Conservation (phyloP, 2,329 filamentous ascomycete genomes). For the Penicillium sp. region DNA sequence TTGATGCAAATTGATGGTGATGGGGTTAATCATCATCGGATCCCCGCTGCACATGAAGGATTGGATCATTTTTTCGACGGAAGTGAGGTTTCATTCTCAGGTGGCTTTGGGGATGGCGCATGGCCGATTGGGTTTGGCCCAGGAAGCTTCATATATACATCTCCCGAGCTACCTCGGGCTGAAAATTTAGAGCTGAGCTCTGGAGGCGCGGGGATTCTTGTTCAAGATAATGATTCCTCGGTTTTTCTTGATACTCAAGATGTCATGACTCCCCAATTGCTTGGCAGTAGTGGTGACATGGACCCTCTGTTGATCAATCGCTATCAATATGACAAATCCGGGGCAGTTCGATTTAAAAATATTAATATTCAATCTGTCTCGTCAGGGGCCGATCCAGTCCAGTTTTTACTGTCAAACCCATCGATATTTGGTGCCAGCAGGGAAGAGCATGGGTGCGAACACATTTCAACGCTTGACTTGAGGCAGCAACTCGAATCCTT, state of each 20-base stretch:
- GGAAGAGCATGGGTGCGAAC: conserved; percentile 1
- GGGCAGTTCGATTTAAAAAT: conserved; percentile 3
- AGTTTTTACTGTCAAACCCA: conserved; percentile 1
- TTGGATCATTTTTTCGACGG: neutral
- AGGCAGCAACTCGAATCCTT: neutral
- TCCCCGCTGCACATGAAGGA: neutral
- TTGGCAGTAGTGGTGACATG: conserved; percentile 4
- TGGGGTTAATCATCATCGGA: neutral
- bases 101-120: neutral
- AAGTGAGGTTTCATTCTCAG: neutral
- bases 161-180: neutral
- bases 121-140: conserved; percentile 4
- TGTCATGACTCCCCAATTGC: neutral
- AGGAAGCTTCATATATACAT: neutral
- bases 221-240: neutral
- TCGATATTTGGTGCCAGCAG: conserved; percentile 1
- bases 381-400: neutral
- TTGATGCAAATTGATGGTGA: neutral
- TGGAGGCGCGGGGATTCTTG: too few relatives aligned
- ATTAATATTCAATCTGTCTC: conserved; percentile 1
- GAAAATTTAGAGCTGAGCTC: neutral
- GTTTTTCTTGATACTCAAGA: neutral
- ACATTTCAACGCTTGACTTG: neutral
- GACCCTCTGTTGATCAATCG: conserved; percentile 1
- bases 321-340: neutral